Conservation (phyloP, 495 filamentous ascomycete species). For the Arthonia radiata region DNA sequence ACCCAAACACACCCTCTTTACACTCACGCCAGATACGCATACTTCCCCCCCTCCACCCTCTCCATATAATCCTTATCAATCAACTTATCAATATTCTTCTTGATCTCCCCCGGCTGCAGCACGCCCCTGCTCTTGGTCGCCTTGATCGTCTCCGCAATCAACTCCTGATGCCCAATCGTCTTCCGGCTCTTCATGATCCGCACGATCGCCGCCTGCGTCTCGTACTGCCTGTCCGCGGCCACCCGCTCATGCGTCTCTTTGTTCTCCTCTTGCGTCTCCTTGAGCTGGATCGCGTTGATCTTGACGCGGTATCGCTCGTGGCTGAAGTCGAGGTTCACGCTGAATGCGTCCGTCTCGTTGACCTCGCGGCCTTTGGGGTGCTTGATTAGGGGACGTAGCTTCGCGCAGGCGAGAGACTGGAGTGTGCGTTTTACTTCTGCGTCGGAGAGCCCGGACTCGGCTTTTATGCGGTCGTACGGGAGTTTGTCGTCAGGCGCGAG, state of each 20-base stretch:
- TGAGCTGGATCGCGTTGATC: conserved; percentile 94
- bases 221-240: conserved; percentile 68
- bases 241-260: conserved; percentile 79
- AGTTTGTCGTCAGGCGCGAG: conserved; percentile 28
- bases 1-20: no score
- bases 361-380: conserved; percentile 68
- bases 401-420: conserved; percentile 80
- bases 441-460: conserved; percentile 40
- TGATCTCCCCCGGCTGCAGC: conserved; percentile 66
- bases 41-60: conserved; percentile 45
- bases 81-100: conserved; percentile 93
- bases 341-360: conserved; percentile 48
- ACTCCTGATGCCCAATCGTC: conserved; percentile 53
- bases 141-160: conserved; percentile 70
- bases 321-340: conserved; percentile 47
- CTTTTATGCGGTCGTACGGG: conserved; percentile 42
- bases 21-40: conserved; percentile 74
- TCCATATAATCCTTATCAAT: conserved; percentile 97
- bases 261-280: conserved; percentile 81
- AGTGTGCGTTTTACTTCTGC: conserved; percentile 67
- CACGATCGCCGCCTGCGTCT: conserved; percentile 92
- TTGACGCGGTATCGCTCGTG: conserved; percentile 80
- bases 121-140: conserved; percentile 66
- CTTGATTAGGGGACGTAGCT: conserved; percentile 66
- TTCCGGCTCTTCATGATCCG: conserved; percentile 92